Evolutionary conservation across 192 early-diverging fungal genomes (phyloP).

Genomic region (Mycoemilia scoparia): DNA sequence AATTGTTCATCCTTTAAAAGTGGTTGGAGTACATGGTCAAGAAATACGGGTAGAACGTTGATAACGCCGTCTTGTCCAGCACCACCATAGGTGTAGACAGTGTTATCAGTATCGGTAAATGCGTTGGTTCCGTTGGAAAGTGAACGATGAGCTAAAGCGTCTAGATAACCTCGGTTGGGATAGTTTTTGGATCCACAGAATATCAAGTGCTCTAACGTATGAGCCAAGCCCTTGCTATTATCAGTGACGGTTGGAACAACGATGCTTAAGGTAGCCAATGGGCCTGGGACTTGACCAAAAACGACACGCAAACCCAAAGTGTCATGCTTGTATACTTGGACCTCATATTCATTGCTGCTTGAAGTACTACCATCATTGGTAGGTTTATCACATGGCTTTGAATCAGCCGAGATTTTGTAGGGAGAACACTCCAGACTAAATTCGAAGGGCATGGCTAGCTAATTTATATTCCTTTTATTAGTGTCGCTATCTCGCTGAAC

Average conservation of each 20-base stretch:
- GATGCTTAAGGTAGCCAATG: slow-evolving; percentile 44
- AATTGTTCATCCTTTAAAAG: slow-evolving; percentile 54
- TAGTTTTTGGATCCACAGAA: slow-evolving; percentile 61
- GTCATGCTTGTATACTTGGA: slow-evolving; percentile 29
- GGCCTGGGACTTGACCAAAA: slow-evolving; percentile 40
- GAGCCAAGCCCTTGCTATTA: slow-evolving; percentile 57
- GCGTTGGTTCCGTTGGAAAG: slow-evolving; percentile 63
- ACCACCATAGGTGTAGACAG: slow-evolving; percentile 48
- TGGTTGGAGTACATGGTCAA: slow-evolving; percentile 67
- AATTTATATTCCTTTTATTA: too few relatives aligned
- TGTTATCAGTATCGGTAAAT: slow-evolving; percentile 36
- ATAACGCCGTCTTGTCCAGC: slow-evolving; percentile 48
- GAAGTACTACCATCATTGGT: too few relatives aligned
- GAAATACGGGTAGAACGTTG: slow-evolving; percentile 53
- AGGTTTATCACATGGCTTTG: too few relatives aligned
- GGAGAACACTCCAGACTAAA: too few relatives aligned
- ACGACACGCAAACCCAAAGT: slow-evolving; percentile 37
- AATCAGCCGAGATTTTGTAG: too few relatives aligned
- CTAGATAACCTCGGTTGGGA: slow-evolving; percentile 52
- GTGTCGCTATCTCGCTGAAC: too few relatives aligned
- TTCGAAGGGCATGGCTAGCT: too few relatives aligned
- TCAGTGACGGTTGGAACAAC: slow-evolving; percentile 52
- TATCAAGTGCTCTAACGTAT: slow-evolving; percentile 66
- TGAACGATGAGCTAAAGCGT: slow-evolving; percentile 51
- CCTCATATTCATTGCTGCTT: slow-evolving; percentile 5